Conservation (phyloP, 805 yeast species). For the Yarrowia sp. region DNA sequence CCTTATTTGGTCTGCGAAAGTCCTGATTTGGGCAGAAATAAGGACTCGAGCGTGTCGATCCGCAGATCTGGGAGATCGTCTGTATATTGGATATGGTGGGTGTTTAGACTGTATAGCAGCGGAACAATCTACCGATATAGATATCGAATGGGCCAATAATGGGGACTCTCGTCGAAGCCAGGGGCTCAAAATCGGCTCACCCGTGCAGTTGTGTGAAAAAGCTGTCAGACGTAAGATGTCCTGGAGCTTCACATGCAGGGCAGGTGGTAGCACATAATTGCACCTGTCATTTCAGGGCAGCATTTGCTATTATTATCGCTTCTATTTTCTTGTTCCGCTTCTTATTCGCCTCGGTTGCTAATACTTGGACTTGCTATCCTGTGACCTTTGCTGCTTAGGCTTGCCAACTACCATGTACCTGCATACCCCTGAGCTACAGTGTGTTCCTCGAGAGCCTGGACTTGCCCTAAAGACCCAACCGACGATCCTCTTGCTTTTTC, state of each 20-base stretch:
- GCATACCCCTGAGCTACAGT: conserved; percentile 15
- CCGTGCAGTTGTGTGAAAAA: background rate
- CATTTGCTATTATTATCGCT: background rate
- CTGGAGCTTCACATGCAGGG: conserved; percentile 9
- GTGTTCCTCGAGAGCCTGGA: conserved; percentile 9
- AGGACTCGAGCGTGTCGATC: conserved; percentile 11
- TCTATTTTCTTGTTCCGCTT: background rate
- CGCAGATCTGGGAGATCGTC: conserved; percentile 15
- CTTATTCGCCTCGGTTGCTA: background rate
- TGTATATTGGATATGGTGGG: conserved; percentile 4
- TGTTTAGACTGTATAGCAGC: conserved; percentile 7
- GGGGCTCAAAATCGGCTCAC: background rate
- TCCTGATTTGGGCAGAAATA: conserved; percentile 8
- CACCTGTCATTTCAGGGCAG: background rate
- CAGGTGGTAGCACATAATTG: background rate
- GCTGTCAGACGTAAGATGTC: background rate
- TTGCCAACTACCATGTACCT: conserved; percentile 19
- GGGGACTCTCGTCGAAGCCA: background rate
- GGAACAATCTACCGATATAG: background rate
- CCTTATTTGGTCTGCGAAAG: conserved; percentile 6
- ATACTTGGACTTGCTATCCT: conserved; percentile 6
- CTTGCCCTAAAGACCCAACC: background rate
- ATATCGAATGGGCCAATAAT: conserved; percentile 8
- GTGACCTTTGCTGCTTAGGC: conserved; percentile 5
- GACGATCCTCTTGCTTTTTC: conserved; percentile 18